Conservation (phyloP, 2,329 filamentous ascomycete genomes). For the Stachybotrys echinatus region DNA sequence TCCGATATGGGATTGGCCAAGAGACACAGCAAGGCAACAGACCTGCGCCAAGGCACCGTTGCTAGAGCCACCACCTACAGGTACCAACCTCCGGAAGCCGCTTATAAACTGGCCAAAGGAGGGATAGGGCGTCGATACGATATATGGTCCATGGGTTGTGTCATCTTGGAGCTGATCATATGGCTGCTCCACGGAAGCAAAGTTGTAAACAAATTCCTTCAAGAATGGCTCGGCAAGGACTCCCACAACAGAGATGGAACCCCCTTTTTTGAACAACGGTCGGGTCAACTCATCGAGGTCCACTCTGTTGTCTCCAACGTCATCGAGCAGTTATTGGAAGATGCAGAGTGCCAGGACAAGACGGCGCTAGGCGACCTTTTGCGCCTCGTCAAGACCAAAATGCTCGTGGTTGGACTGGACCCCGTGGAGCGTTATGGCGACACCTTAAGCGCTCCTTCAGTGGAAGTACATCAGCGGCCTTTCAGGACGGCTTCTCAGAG, state of each 20-base stretch:
- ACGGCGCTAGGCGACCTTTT: background rate
- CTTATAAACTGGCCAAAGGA: constrained; percentile 1
- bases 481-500: background rate
- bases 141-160: constrained; percentile 23
- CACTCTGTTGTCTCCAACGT: background rate
- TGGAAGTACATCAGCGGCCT: background rate
- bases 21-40: background rate
- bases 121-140: constrained; percentile 18
- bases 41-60: background rate
- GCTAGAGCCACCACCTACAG: background rate
- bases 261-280: background rate
- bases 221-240: background rate
- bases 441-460: too few species aligned
- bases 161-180: constrained; percentile 19
- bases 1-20: background rate
- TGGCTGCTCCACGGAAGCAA: constrained; percentile 19
- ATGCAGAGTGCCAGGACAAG: background rate
- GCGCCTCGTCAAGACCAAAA: background rate
- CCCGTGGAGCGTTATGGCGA: too few species aligned
- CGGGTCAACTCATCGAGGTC: background rate
- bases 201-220: constrained; percentile 4
- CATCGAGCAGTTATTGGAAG: background rate
- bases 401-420: background rate
- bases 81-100: constrained; percentile 11
- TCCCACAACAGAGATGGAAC: background rate